These are phyloP conservation scores for Leccinellum rugosiceps DNA, from an alignment of 768 basidiomycete species.

Conservation along the genomic window DNA sequence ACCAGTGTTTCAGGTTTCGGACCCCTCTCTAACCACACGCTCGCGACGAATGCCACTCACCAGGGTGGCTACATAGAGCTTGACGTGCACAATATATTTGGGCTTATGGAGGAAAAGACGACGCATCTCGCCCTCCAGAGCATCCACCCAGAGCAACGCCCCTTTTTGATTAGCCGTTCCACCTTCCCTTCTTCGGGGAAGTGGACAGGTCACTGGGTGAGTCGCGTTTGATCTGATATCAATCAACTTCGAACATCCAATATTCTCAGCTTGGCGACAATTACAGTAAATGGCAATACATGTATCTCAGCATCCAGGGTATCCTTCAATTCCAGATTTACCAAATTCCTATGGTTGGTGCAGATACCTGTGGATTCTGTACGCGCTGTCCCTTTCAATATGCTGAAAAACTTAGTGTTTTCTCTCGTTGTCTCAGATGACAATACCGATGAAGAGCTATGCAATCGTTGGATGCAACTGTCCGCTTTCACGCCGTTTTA, in stretches of 20 bases:
- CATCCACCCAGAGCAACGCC: slow-evolving; percentile 54
- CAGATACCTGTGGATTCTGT: slow-evolving; percentile 49
- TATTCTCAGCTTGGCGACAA: slow-evolving; percentile 63
- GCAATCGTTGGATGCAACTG: slow-evolving; percentile 82
- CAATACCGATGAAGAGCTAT: slow-evolving; percentile 75
- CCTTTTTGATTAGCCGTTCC: slow-evolving; percentile 66
- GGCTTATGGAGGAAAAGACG: slow-evolving; percentile 63
- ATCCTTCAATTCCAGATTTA: slow-evolving; percentile 79
- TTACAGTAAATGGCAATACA: slow-evolving; percentile 65
- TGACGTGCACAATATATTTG: slow-evolving; percentile 67
- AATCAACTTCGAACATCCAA: slow-evolving; percentile 27
- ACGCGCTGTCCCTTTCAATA: not conserved
- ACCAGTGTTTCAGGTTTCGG: slow-evolving; percentile 41
- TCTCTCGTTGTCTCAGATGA: slow-evolving; percentile 24
- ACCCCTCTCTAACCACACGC: slow-evolving; percentile 46
- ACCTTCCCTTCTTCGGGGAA: slow-evolving; percentile 63
- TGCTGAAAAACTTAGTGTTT: not conserved
- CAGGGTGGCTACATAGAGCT: slow-evolving; percentile 56
- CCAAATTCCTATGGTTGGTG: slow-evolving; percentile 78
- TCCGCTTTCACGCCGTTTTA: slow-evolving; percentile 77
- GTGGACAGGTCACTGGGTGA: slow-evolving; percentile 69
- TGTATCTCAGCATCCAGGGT: slow-evolving; percentile 69
- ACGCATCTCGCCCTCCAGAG: slow-evolving; percentile 55
- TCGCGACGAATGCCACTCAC: slow-evolving; percentile 71
- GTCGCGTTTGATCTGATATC: not conserved